phyloP scores from a whole-genome alignment of 192 early-diverging fungal genomes.

The Jimgerdemannia flammicorona region DNA sequence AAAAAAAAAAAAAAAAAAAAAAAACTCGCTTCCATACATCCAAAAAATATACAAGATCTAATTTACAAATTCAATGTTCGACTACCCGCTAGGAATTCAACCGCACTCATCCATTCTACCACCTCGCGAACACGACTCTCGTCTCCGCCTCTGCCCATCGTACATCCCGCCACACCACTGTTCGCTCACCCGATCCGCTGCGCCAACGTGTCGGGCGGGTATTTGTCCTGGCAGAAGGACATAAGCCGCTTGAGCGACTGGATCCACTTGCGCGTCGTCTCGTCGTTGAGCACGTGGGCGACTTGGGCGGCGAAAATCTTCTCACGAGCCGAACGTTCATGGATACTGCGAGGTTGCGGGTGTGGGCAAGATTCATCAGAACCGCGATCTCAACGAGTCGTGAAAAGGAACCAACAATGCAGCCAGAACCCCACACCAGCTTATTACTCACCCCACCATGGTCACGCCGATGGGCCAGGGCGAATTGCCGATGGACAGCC shows the following conservation, averaged over 20 bases:
- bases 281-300: slow-evolving; percentile 97
- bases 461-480: slow-evolving; percentile 98
- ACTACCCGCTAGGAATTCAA: too few relatives aligned
- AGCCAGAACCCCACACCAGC: neutral
- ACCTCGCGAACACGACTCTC: too few relatives aligned
- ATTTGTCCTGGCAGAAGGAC: slow-evolving; percentile 91
- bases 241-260: slow-evolving; percentile 95
- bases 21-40: too few relatives aligned
- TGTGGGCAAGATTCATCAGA: neutral
- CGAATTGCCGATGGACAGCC: slow-evolving; percentile 94
- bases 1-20: too few relatives aligned
- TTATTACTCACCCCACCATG: slow-evolving; percentile 73
- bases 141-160: too few relatives aligned
- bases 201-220: slow-evolving; percentile 66
- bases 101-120: too few relatives aligned
- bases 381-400: too few relatives aligned
- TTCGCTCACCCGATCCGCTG: slow-evolving; percentile 9
- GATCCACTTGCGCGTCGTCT: slow-evolving; percentile 97
- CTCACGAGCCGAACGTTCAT: slow-evolving; percentile 94
- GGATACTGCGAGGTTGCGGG: slow-evolving; percentile 63
- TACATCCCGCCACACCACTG: too few relatives aligned
- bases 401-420: neutral
- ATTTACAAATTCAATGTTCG: too few relatives aligned
- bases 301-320: slow-evolving; percentile 95
- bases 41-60: too few relatives aligned